Conservation (phyloP, 2,329 filamentous ascomycete genomes). For the Chalara sp. region DNA sequence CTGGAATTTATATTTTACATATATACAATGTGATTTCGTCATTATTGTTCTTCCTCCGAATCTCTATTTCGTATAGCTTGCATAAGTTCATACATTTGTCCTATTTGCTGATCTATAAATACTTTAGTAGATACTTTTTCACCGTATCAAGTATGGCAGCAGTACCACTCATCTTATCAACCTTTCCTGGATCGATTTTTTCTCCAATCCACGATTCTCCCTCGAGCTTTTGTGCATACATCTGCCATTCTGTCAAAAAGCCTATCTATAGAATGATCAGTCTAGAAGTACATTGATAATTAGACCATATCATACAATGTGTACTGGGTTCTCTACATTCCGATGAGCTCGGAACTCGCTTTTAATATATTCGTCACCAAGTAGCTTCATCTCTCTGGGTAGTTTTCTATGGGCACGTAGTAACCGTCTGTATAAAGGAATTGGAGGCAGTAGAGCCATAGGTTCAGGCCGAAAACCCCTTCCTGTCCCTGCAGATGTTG, state of each 20-base stretch:
- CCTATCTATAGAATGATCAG: constrained; percentile 57
- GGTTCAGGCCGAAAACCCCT: constrained; percentile 19
- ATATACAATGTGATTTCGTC: constrained; percentile 1
- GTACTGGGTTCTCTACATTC: constrained; percentile 80
- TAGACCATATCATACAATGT: constrained; percentile 59
- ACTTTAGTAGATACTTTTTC: too few species aligned
- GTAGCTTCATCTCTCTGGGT: constrained; percentile 63
- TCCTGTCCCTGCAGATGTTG: constrained; percentile 15
- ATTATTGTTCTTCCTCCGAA: constrained; percentile 14
- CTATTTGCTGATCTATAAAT: constrained; percentile 75
- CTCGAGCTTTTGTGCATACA: constrained; percentile 88
- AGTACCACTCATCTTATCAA: constrained; percentile 88
- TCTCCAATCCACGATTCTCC: constrained; percentile 80
- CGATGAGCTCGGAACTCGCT: constrained; percentile 83
- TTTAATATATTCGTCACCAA: constrained; percentile 92
- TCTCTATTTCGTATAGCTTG: constrained; percentile 55
- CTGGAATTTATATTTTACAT: not conserved
- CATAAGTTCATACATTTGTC: constrained; percentile 93
- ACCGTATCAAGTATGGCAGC: too few species aligned
- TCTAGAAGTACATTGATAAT: not conserved
- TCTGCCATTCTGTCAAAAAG: constrained; percentile 93
- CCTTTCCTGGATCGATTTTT: constrained; percentile 73
- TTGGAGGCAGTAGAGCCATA: constrained; percentile 31
- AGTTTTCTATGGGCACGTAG: constrained; percentile 82
- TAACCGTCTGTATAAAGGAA: constrained; percentile 82